Base-by-base conservation (phyloP, 2,329 filamentous ascomycete species). In the Epichloe scottii region DNA sequence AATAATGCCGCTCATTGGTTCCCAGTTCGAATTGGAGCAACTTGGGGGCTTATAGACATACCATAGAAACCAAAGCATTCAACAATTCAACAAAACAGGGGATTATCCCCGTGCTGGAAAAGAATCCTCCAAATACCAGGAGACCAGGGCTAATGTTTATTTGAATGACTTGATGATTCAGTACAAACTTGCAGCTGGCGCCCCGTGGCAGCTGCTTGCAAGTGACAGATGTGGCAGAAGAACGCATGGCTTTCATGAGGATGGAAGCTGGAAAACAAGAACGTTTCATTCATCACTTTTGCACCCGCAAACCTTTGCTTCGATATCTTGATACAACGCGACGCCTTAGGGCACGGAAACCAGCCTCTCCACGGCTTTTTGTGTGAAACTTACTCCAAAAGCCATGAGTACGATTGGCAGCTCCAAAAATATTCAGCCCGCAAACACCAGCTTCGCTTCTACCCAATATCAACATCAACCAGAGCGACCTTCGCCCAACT, bases 401-500 rank as follows among this genome's bases (percentile, higher is more conserved):
- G 46, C 2, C 40, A 53, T 53, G 49, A 52, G 54, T 35, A 52
- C 58, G 37, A 52, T 52, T 21, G 50, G 55, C 47, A 56, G 53
- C 17, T 52, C 49, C n/a, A 48, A 47, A 11, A 54, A 57, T 46
- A 47, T 53, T 41, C 56, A 54, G 10, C 60, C 57, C 5, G 50
- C 62, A 4, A 52, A 58, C 3, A 57, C 59, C 55, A 63, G 58
- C 50, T 63, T 66, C 54, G 61, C 59, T 6, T 62, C 63, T 33
- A 62, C 61, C 48, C 57, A 61, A 21, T 57, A 55, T 38, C 57
- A 53, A n/a, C 56, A 53, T 14, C 46, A 51, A 17, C 58, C 3
- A 49, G 54, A 21, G 37, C 30, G n/a, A 6, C 15, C 45, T 37
- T 33, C 33, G 14, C 35, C 48, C 10, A 23, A 51, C n/a, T 51